Evolutionary conservation across 768 basidiomycete genomes (phyloP), one percentile per base, ranked within the genome.

Genomic region (Lactarius pseudohatsudake): DNA sequence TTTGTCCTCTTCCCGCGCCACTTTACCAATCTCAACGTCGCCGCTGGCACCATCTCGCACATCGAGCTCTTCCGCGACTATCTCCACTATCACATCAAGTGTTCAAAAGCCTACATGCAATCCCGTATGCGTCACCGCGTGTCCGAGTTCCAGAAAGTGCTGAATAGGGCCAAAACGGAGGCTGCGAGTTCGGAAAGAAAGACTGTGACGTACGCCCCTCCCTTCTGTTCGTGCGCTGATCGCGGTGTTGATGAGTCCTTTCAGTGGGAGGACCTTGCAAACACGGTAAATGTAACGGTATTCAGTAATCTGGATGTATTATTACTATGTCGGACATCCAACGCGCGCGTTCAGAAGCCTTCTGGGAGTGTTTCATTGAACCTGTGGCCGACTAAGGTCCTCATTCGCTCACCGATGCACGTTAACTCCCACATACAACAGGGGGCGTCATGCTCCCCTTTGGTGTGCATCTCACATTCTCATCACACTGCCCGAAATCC

Each of bases 61-160:
- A 91, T 98, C 73, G 94, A 98, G 75, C 81, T 96, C 30, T 98
- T 99, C 90, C 86, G 97, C 64, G 94, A 98, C 77, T 98, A 98
- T 75, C 82, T 99, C n/a, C 97, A 99, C 79, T 98, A 98, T 77
- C 96, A 98, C 75, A 97, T 99, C 84, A 98, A 96, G 74, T 96
- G 94, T 75, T 95, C 90, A 61, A 98, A 98, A 77, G 97, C 96
- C 0, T 98, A 99, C 79, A 96, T 99, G 94, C 96, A 98, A 78
- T 96, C 94, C 3, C 84, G 97, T 55, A 96, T 98, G 94, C 84
- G 97, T 67, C 84, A 90, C 72, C 87, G 97, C 11, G 97, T 97
- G 15, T 86, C 91, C 1, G 94, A 97, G 77, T 98, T 99, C 82
- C 91, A 94, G 79, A 94, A 94, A 77, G 88, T 99, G 60, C 78